Base-by-base conservation (phyloP, 148 eudicot species). In the Rhododendron vialii region DNA sequence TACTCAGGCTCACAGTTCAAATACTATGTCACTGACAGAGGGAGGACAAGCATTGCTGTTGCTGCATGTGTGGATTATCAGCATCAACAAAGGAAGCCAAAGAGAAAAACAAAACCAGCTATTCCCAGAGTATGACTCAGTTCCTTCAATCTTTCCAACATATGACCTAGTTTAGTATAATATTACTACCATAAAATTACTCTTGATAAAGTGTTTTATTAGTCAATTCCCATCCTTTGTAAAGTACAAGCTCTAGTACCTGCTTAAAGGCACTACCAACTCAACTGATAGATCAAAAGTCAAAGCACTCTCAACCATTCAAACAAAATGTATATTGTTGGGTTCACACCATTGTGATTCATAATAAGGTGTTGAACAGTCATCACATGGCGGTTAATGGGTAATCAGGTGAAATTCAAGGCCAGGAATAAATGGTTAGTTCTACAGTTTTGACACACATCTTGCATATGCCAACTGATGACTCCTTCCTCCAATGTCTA, bases 31-130 rank as follows among this genome's bases (percentile, higher is more conserved):
- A 47, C 78, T 69, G 28, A 84, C 89, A 97, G 99, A 92, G 99
- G 99, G 90, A 94, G 99, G 90, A 90, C 91, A 73, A 97, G 98
- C 83, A 91, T 97, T 87, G 95, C 99, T 13, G 91, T 90, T 83
- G 77, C 90, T 71, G 87, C 89, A 74, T 93, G 86, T 82, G 86
- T 86, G 73, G 92, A 89, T 77, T 73, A 82, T 73, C 92, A 87
- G 51, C 91, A 89, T 86, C 89, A 92, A 83, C 91, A 89, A 83
- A 89, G 90, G 86, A 89, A 84, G 43, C 89, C 91, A 28, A 92
- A 89, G 78, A 90, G 93, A 87, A 96, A 92, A 91, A 86, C 84
- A 77, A 95, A 89, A 89, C 98, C 98, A 36, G 92, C 98, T 84
- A 85, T 95, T 89, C 98, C 99, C 38, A 95, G 92, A 90, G 99